phyloP scores from a whole-genome alignment of 768 basidiomycete species.

The Collybiopsis luxurians region DNA sequence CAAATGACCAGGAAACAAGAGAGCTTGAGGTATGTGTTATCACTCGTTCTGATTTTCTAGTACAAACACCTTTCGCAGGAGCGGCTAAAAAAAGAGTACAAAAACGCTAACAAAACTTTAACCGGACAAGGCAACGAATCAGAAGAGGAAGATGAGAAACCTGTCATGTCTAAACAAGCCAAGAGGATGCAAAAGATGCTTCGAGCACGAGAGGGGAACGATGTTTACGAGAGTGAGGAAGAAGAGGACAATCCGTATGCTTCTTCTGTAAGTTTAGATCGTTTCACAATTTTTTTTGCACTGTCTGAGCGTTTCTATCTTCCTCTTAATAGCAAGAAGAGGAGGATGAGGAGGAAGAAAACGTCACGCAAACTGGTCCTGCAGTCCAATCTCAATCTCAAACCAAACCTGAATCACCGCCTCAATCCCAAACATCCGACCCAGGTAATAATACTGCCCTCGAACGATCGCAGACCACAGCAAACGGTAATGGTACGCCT shows the following conservation, averaged over 20 bases:
- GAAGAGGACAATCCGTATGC: conserved; percentile 85
- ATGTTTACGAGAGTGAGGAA: conserved; percentile 79
- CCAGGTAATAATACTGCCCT: conserved; percentile 27
- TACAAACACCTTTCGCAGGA: conserved; percentile 44
- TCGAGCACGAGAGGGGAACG: conserved; percentile 78
- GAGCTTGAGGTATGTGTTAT: conserved; percentile 59
- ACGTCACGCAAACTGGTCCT: conserved; percentile 32
- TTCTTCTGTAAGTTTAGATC: conserved; percentile 53
- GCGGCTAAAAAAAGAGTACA: conserved; percentile 80
- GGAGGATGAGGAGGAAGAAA: conserved; percentile 75
- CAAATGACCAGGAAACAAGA: conserved; percentile 80
- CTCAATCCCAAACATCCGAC: conserved; percentile 47
- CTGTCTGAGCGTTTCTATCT: conserved; percentile 5
- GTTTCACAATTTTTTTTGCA: background rate
- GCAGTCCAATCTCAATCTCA: conserved; percentile 40
- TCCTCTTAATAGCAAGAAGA: conserved; percentile 43
- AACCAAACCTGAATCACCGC: conserved; percentile 31
- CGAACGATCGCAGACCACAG: conserved; percentile 15
- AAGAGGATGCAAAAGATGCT: conserved; percentile 86
- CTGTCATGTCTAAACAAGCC: conserved; percentile 60
- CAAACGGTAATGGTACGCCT: background rate
- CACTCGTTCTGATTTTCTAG: background rate
- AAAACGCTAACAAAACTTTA: conserved; percentile 69
- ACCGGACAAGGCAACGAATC: conserved; percentile 72
- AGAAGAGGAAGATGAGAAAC: conserved; percentile 67